Conservation (phyloP, 495 filamentous ascomycete species). For the Podospora appendiculata region DNA sequence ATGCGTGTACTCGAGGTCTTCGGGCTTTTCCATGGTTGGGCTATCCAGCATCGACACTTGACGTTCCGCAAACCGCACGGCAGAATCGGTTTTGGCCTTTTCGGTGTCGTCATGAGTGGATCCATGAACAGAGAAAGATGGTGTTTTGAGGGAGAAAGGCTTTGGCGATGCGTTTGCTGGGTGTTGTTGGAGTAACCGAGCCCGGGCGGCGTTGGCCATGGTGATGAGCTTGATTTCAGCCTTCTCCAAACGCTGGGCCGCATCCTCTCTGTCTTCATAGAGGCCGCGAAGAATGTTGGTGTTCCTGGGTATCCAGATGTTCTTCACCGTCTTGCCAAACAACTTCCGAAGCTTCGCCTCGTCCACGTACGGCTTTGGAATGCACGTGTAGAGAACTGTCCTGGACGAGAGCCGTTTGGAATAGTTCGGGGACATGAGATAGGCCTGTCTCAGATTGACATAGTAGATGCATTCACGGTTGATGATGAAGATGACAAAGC, state of each 20-base stretch:
- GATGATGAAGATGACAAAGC: constrained; percentile 59
- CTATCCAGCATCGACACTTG: constrained; percentile 9
- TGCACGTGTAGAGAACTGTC: constrained; percentile 63
- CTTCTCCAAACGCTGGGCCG: constrained; percentile 53
- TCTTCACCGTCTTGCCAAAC: constrained; percentile 52
- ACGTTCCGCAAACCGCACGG: constrained; percentile 9
- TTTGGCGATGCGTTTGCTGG: constrained; percentile 25
- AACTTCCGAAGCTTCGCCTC: constrained; percentile 49
- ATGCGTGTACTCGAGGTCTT: constrained; percentile 22
- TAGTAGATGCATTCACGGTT: constrained; percentile 62
- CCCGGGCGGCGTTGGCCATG: constrained; percentile 48
- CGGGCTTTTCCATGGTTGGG: constrained; percentile 3
- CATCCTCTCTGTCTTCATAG: constrained; percentile 51
- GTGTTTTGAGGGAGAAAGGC: neutral
- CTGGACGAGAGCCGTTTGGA: constrained; percentile 57
- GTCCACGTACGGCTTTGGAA: constrained; percentile 51
- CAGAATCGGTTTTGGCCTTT: constrained; percentile 13
- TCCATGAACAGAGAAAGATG: neutral
- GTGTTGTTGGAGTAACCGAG: constrained; percentile 36
- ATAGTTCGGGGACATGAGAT: constrained; percentile 61
- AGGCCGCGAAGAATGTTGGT: constrained; percentile 47
- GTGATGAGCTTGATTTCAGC: constrained; percentile 60
- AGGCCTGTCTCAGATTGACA: constrained; percentile 62
- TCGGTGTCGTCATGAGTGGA: constrained; percentile 11
- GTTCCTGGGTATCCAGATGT: constrained; percentile 56